phyloP scores from a whole-genome alignment of 1,139 yeast species.

The Lodderomyces jiufengensis region DNA sequence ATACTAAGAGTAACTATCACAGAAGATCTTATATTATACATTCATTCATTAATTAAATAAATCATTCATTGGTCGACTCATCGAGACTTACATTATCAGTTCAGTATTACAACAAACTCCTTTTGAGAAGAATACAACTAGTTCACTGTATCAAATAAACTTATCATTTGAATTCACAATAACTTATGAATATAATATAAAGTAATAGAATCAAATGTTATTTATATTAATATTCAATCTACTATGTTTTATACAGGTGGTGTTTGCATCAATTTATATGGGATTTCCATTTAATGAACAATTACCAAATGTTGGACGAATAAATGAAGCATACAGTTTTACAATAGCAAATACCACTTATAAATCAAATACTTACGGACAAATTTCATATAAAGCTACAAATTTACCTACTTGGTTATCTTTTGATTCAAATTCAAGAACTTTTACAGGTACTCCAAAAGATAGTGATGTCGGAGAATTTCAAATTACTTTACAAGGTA shows the following conservation, averaged over 20 bases:
- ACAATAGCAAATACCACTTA: constrained; percentile 71
- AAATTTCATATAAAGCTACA: constrained; percentile 52
- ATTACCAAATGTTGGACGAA: constrained; percentile 82
- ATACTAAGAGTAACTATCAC: no score
- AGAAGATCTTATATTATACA: no score
- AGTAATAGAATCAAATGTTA: constrained; percentile 3
- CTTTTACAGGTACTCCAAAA: constrained; percentile 70
- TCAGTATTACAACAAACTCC: no score
- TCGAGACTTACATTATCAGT: no score
- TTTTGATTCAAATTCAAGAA: constrained; percentile 59
- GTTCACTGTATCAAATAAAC: no score
- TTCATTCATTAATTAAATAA: no score
- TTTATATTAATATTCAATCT: constrained; percentile 7
- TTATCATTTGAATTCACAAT: no score
- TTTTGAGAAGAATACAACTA: no score
- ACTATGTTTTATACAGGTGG: constrained; percentile 13
- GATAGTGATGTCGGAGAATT: constrained; percentile 46
- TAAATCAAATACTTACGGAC: constrained; percentile 39
- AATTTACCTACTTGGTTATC: constrained; percentile 74
- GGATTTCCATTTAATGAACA: constrained; percentile 84
- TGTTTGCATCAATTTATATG: constrained; percentile 33
- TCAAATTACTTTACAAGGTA: constrained; percentile 55
- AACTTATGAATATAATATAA: neutral
- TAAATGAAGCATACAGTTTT: constrained; percentile 60
- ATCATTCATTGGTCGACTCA: no score